phyloP scores from a whole-genome alignment of 495 filamentous ascomycete genomes.

The Penicillium robsamsonii region DNA sequence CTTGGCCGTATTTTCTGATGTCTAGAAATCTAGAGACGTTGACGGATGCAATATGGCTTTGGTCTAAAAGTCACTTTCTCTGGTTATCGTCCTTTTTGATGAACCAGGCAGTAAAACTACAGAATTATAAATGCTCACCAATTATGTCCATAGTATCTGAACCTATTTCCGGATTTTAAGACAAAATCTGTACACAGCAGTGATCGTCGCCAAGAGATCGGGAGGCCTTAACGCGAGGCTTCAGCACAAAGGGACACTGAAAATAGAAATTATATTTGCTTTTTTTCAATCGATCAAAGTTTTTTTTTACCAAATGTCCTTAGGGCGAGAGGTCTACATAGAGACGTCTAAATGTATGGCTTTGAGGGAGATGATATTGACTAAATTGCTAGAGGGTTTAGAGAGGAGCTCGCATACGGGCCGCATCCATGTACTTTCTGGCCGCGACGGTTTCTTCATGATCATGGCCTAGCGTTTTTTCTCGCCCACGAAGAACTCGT shows the following conservation, averaged over 20 bases:
- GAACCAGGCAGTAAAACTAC: background rate
- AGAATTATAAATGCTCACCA: background rate
- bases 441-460: background rate
- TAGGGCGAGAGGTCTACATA: too few relatives aligned
- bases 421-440: background rate
- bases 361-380: too few relatives aligned
- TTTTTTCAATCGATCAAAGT: background rate
- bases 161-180: background rate
- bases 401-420: background rate
- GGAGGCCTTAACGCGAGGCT: background rate
- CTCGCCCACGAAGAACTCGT: background rate
- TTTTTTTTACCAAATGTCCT: too few relatives aligned
- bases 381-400: too few relatives aligned
- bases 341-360: too few relatives aligned
- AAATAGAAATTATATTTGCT: background rate
- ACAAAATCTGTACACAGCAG: background rate
- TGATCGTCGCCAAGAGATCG: background rate
- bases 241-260: background rate
- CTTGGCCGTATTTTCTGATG: background rate
- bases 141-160: background rate
- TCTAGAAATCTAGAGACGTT: background rate
- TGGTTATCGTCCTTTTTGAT: background rate
- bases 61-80: background rate
- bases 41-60: background rate
- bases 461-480: background rate